A percentile compares a stretch with the other conserved stretches of the same genome.
These are phyloP conservation scores for Clonostachys byssicola DNA, from an alignment of 2,329 filamentous ascomycete genomes.

Conservation along the genomic window DNA sequence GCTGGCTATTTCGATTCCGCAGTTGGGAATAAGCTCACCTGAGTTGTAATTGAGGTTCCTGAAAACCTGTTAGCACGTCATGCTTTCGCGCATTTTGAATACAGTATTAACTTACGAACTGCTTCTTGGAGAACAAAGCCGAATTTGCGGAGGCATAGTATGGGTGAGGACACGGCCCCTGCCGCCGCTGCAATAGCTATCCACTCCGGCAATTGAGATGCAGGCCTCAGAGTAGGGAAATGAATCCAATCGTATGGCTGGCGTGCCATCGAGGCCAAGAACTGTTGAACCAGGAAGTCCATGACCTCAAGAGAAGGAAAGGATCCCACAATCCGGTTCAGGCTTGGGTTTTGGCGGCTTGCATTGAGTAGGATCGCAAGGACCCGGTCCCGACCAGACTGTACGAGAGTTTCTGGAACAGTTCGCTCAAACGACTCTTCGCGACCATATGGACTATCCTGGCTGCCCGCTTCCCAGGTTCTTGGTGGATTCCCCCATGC, in stretches of 20 bases:
- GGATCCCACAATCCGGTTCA: slow-evolving; percentile 49
- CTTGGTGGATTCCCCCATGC: too few relatives aligned
- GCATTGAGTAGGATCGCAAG: slow-evolving; percentile 60
- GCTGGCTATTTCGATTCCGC: too few relatives aligned
- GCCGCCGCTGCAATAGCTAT: slow-evolving; percentile 54
- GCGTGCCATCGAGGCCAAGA: slow-evolving; percentile 50
- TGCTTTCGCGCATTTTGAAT: not conserved
- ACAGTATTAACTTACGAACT: slow-evolving; percentile 27
- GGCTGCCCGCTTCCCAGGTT: slow-evolving; percentile 20
- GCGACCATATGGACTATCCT: slow-evolving; percentile 15
- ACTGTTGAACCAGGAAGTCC: slow-evolving; percentile 58
- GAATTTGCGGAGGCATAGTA: slow-evolving; percentile 55
- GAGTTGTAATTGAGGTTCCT: slow-evolving; percentile 1
- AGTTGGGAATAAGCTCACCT: not conserved
- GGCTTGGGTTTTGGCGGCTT: slow-evolving; percentile 45
- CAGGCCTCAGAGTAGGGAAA: slow-evolving; percentile 53
- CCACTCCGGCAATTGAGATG: slow-evolving; percentile 52
- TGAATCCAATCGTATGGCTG: slow-evolving; percentile 59
- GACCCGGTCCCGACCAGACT: slow-evolving; percentile 53
- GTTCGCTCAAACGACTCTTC: slow-evolving; percentile 30
- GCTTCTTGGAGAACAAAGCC: slow-evolving; percentile 52
- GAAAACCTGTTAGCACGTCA: not conserved
- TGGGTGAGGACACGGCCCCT: slow-evolving; percentile 55
- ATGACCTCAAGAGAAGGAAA: slow-evolving; percentile 59
- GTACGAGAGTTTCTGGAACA: slow-evolving; percentile 36